Evolutionary conservation across 768 basidiomycete genomes (phyloP).

Genomic region (Punctularia strigosozonata): DNA sequence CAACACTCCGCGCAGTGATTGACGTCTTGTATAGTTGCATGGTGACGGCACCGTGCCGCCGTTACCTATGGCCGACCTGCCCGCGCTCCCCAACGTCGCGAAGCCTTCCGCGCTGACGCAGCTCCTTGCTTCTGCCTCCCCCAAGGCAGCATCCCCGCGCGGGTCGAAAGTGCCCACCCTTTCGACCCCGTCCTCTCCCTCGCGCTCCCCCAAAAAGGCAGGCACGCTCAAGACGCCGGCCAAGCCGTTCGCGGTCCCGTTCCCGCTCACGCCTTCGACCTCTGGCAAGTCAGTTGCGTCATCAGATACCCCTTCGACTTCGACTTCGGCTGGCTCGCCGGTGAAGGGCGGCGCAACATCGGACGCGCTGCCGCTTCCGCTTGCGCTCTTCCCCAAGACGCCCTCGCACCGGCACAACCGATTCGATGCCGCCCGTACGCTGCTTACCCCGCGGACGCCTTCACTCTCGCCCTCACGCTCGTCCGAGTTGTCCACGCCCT

Average conservation of each 20-base stretch:
- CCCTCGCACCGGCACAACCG: constrained; percentile 39
- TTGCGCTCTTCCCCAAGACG: constrained; percentile 54
- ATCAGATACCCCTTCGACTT: too few relatives aligned
- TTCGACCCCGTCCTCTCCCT: constrained; percentile 17
- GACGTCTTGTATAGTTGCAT: constrained; percentile 36
- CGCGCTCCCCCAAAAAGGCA: constrained; percentile 19
- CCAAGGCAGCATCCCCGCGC: constrained; percentile 33
- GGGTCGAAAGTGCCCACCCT: constrained; percentile 21
- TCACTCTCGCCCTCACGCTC: constrained; percentile 20
- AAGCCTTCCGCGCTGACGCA: constrained; percentile 63
- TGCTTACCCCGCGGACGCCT: constrained; percentile 25
- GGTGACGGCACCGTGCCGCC: constrained; percentile 30
- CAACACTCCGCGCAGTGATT: neutral
- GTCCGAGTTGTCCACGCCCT: constrained; percentile 35
- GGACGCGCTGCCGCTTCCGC: constrained; percentile 33
- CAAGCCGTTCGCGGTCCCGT: constrained; percentile 35
- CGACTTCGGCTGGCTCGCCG: too few relatives aligned
- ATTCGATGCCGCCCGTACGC: constrained; percentile 20
- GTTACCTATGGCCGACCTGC: constrained; percentile 56
- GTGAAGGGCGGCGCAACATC: too few relatives aligned
- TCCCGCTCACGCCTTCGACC: constrained; percentile 34
- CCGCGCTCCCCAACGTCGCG: constrained; percentile 34
- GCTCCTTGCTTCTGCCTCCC: constrained; percentile 61
- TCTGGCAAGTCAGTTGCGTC: constrained; percentile 26
- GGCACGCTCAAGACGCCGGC: constrained; percentile 16